phyloP scores from a whole-genome alignment of 2,329 filamentous ascomycete species.

The Kalmusia sp. region DNA sequence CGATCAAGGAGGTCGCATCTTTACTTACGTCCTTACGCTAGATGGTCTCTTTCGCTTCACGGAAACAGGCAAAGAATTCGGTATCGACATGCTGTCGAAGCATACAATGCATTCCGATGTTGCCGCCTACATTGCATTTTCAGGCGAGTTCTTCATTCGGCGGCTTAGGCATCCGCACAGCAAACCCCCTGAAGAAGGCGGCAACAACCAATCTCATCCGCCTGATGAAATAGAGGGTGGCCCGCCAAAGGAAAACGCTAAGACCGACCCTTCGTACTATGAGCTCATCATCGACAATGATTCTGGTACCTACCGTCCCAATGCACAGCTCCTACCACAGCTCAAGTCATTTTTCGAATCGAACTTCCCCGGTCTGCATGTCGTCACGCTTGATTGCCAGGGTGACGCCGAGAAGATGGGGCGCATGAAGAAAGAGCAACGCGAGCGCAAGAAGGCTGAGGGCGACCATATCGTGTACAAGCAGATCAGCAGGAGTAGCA shows the following conservation, averaged over 20 bases:
- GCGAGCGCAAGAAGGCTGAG: constrained; percentile 72
- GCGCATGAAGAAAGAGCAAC: constrained; percentile 78
- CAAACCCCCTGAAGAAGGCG: constrained; percentile 42
- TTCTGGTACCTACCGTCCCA: constrained; percentile 89
- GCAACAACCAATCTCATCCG: constrained; percentile 57
- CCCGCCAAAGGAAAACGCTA: constrained; percentile 49
- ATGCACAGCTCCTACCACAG: constrained; percentile 75
- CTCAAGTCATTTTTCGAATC: constrained; percentile 73
- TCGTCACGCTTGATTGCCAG: constrained; percentile 76
- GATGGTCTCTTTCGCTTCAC: constrained; percentile 90
- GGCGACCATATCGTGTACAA: constrained; percentile 61
- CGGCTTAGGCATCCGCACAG: constrained; percentile 63
- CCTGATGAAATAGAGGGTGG: constrained; percentile 57
- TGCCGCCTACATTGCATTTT: constrained; percentile 87
- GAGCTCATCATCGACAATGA: constrained; percentile 95
- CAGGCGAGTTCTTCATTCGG: constrained; percentile 91
- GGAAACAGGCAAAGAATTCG: constrained; percentile 94
- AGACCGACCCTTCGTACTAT: constrained; percentile 68
- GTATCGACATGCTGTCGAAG: constrained; percentile 90
- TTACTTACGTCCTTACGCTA: constrained; percentile 89
- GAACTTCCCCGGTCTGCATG: constrained; percentile 79
- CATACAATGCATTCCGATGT: constrained; percentile 98
- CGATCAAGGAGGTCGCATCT: constrained; percentile 83
- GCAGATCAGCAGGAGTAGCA: constrained; percentile 56
- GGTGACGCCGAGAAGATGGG: constrained; percentile 74